These are phyloP conservation scores for Cyclanthera cordifolia DNA, from an alignment of 306 rosid species.

Conservation along the genomic window DNA sequence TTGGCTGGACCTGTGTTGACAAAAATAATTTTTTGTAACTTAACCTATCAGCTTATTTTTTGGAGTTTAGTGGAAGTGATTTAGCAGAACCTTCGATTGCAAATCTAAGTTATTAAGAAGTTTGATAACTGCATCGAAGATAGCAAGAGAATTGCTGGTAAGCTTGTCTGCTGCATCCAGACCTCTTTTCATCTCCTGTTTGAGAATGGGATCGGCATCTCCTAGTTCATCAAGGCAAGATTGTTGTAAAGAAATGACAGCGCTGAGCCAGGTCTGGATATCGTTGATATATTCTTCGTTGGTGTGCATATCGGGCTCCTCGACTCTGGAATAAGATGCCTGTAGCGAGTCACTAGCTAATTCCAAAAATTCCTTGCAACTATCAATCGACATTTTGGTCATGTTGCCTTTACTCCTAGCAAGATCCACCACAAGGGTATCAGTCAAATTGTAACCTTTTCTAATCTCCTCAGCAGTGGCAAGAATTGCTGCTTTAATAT, in stretches of 20 bases:
- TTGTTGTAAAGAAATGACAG: conserved; percentile 39
- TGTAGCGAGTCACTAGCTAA: conserved; percentile 34
- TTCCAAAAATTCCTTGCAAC: conserved; percentile 48
- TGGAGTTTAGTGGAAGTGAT: background rate
- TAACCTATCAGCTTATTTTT: background rate
- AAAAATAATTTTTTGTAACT: background rate
- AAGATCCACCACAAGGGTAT: conserved; percentile 17
- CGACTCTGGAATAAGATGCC: conserved; percentile 17
- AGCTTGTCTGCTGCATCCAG: conserved; percentile 14
- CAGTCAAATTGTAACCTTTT: conserved; percentile 41
- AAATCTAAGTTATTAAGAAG: conserved; percentile 24
- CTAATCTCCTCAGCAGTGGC: conserved; percentile 23
- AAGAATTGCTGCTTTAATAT: conserved; percentile 25
- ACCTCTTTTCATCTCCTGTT: conserved; percentile 16
- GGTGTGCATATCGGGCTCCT: conserved; percentile 17
- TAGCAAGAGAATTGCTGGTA: conserved; percentile 45
- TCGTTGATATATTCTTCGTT: conserved; percentile 22
- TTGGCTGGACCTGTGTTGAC: conserved; percentile 16
- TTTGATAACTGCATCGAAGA: conserved; percentile 20
- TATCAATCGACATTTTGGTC: conserved; percentile 35
- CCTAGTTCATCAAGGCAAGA: conserved; percentile 36
- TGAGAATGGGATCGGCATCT: conserved; percentile 18
- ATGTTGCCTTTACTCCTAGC: background rate
- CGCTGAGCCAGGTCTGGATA: conserved; percentile 50
- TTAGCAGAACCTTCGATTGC: conserved; percentile 16